Evolutionary conservation across 805 yeast genomes (phyloP).

Genomic region (Candida chilensis): DNA sequence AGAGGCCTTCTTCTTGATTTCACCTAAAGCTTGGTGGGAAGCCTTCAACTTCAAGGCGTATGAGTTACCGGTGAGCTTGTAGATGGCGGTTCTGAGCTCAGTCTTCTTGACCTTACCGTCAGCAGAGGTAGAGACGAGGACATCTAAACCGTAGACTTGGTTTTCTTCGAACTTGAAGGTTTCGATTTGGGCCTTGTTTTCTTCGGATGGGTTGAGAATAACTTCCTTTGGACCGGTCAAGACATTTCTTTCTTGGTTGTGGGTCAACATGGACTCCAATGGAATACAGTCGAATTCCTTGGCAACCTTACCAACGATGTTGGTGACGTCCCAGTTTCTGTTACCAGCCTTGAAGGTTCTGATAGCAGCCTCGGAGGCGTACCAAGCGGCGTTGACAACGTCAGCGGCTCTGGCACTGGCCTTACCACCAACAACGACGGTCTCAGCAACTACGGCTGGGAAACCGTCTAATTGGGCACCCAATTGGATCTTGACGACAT

Average conservation of each 20-base stretch:
- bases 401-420: constrained; percentile 56
- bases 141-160: constrained; percentile 72
- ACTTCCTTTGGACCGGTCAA: constrained; percentile 70
- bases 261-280: constrained; percentile 70
- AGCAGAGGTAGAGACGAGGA: constrained; percentile 51
- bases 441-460: constrained; percentile 63
- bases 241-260: constrained; percentile 58
- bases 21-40: constrained; percentile 57
- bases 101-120: constrained; percentile 60
- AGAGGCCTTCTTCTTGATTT: constrained; percentile 56
- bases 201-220: constrained; percentile 65
- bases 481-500: constrained; percentile 61
- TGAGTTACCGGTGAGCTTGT: constrained; percentile 60
- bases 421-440: constrained; percentile 52
- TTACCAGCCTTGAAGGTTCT: constrained; percentile 58
- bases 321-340: constrained; percentile 70
- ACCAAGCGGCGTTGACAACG: constrained; percentile 62
- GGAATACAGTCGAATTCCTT: constrained; percentile 50
- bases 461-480: constrained; percentile 76
- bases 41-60: constrained; percentile 66
- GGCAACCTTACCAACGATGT: constrained; percentile 53
- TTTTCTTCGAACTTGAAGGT: constrained; percentile 60
- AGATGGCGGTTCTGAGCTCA: constrained; percentile 57
- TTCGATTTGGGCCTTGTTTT: constrained; percentile 55
- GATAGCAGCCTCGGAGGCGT: constrained; percentile 73